Evolutionary conservation across 225 moss, liverwort and hornwort species (phyloP).

Genomic region (Sphagnum tenellum): DNA sequence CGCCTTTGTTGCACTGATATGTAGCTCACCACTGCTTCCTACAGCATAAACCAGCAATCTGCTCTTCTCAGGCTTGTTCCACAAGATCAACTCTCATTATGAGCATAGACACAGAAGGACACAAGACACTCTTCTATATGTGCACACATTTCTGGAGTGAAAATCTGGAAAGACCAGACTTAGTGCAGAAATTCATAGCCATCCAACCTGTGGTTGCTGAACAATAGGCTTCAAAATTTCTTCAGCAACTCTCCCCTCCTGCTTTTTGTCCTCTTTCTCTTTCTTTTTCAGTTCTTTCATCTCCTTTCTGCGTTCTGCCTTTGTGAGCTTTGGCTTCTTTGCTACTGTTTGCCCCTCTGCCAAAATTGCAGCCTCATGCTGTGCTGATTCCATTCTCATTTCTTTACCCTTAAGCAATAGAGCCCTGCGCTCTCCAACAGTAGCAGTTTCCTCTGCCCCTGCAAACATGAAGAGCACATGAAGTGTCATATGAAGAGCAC

Average conservation of each 20-base stretch:
- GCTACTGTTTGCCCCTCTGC: constrained; percentile 18
- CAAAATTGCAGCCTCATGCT: constrained; percentile 7
- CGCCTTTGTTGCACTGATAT: constrained; percentile 69
- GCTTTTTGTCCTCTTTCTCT: constrained; percentile 30
- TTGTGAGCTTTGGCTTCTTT: constrained; percentile 46
- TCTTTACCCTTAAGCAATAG: constrained; percentile 41
- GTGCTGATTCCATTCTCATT: constrained; percentile 9
- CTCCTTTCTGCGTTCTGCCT: constrained; percentile 60
- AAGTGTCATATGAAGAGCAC: too few species aligned
- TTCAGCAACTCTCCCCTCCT: constrained; percentile 10
- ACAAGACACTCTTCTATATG: too few species aligned
- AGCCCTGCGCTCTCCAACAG: constrained; percentile 67
- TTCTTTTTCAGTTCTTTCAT: constrained; percentile 47
- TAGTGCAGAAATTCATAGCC: background rate
- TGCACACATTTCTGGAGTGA: too few species aligned
- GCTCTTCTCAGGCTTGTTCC: constrained; percentile 1
- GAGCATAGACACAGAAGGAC: too few species aligned
- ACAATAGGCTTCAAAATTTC: constrained; percentile 9
- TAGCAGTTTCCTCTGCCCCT: constrained; percentile 41
- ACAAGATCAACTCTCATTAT: background rate
- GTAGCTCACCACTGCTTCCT: constrained; percentile 41
- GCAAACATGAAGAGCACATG: background rate
- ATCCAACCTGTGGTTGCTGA: constrained; percentile 34
- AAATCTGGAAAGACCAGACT: background rate
- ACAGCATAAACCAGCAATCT: background rate